Evolutionary conservation across 176 grass and related monocot genomes (phyloP).

Genomic region (Rhynchospora tenuis): DNA sequence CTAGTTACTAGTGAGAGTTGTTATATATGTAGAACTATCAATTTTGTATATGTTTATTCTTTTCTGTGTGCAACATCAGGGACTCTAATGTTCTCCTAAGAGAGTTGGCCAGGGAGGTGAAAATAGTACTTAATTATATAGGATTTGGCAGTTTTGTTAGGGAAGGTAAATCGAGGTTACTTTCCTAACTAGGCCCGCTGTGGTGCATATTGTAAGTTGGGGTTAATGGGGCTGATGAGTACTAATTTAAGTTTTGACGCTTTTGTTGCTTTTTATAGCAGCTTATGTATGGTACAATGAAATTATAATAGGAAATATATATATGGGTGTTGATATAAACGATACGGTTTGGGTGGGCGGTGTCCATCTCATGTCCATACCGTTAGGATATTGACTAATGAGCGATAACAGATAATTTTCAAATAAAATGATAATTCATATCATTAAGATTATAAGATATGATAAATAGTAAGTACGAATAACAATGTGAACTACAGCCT

Average conservation of each 20-base stretch:
- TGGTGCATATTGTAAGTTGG: neutral
- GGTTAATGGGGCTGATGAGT: neutral
- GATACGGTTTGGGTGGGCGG: neutral
- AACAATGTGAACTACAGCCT: too few species aligned
- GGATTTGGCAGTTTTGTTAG: slow-evolving; percentile 10
- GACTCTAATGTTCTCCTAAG: neutral
- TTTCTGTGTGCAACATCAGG: neutral
- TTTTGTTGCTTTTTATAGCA: neutral
- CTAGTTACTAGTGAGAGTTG: slow-evolving; percentile 45
- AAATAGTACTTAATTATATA: neutral
- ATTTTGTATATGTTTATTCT: slow-evolving; percentile 23
- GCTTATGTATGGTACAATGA: neutral
- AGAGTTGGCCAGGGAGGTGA: slow-evolving; percentile 6
- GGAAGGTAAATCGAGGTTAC: neutral
- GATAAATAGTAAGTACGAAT: too few species aligned
- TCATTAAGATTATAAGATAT: too few species aligned
- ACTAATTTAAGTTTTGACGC: neutral
- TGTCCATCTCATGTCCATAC: neutral
- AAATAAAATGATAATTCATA: too few species aligned
- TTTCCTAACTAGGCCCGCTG: slow-evolving; percentile 7
- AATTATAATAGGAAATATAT: slow-evolving; percentile 11
- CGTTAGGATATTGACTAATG: neutral
- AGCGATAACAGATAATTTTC: too few species aligned
- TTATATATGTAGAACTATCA: slow-evolving; percentile 20
- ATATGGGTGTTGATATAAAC: neutral